These are phyloP conservation scores for Cutaneotrichosporon dermatis DNA, from an alignment of 1,284 basidiomycete species.

Conservation along the genomic window DNA sequence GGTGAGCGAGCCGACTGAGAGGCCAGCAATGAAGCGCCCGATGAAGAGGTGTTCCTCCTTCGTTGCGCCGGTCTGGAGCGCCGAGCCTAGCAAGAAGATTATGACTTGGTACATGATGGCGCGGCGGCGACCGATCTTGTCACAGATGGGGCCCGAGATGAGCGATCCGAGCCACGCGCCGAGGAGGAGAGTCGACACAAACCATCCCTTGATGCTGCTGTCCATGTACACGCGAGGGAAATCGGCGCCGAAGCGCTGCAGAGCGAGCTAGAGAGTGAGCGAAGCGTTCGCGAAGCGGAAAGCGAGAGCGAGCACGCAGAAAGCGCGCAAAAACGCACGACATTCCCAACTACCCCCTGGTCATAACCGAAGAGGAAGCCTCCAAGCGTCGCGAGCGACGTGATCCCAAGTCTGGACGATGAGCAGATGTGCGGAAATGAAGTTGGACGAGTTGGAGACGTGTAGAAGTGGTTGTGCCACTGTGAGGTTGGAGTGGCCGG, in stretches of 20 bases:
- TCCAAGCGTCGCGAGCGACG: constrained; percentile 7
- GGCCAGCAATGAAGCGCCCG: constrained; percentile 10
- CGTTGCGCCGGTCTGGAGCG: constrained; percentile 44
- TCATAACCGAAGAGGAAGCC: constrained; percentile 20
- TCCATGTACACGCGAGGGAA: constrained; percentile 15
- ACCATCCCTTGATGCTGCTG: constrained; percentile 16
- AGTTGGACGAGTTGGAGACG: too few relatives aligned
- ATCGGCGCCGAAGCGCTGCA: constrained; percentile 19
- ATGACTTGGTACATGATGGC: constrained; percentile 28
- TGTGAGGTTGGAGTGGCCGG: too few relatives aligned
- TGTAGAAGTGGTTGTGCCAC: too few relatives aligned
- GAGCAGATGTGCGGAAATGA: background rate
- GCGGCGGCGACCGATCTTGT: constrained; percentile 20
- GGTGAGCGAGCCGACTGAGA: constrained; percentile 15
- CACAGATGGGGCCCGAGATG: constrained; percentile 25
- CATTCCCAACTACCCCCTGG: constrained; percentile 19
- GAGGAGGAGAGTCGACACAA: constrained; percentile 19
- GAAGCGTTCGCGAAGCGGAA: too few relatives aligned
- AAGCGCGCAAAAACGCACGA: too few relatives aligned
- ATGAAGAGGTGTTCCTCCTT: constrained; percentile 46
- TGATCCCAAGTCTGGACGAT: constrained; percentile 6
- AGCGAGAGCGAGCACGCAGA: too few relatives aligned
- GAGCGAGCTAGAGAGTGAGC: constrained; percentile 3
- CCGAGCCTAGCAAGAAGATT: constrained; percentile 55
- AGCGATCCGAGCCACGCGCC: constrained; percentile 24